Base-by-base conservation (phyloP, 345 rosid species). In the Linum trigynum region DNA sequence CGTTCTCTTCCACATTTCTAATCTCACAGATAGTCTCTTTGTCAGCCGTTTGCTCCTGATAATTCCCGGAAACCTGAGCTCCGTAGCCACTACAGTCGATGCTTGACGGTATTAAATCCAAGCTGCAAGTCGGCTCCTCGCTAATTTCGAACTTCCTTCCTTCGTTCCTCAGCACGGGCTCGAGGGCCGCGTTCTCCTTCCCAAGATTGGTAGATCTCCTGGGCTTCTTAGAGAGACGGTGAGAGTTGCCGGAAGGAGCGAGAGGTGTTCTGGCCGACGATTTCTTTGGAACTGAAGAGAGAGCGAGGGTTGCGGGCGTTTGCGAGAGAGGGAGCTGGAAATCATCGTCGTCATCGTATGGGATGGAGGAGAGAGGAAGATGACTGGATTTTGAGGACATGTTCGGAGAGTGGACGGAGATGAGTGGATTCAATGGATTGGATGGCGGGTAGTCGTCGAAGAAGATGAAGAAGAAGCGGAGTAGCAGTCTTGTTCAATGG, bases 21-120 rank as follows among this genome's bases (percentile, higher is more conserved):
- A 16, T 17, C 45, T 38, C 56, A 17, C 41, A 7, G 39, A 35
- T 42, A 7, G 10, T 17, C 15, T 3, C 12, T 16, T 23, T 23
- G 32, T 23, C 0, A 23, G 32, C 32, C 32, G 32, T 23, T 23
- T 23, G 32, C 32, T 23, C 32, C 32, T 23, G 32, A 23, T 23
- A 23, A 23, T 23, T 0, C 32, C 32, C 32, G 32, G 32, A 23
- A 23, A 42, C 71, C 11, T 32, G 63, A 2, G 2, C 69, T 56
- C 23, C 39, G 14, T 32, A n/a, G 14, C 4, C 37, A 67, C 72
- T 65, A 51, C 81, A 84, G 62, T 81, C 89, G 38, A 87, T 75
- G 81, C 81, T 87, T 36, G 88, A 84, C 0, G 85, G 83, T 58
- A 92, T 84, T 55, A 70, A 76, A 53, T 92, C 92, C 77, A 89